These are phyloP conservation scores for Hibiscus syriacus DNA, from an alignment of 345 rosid species.

Conservation along the genomic window DNA sequence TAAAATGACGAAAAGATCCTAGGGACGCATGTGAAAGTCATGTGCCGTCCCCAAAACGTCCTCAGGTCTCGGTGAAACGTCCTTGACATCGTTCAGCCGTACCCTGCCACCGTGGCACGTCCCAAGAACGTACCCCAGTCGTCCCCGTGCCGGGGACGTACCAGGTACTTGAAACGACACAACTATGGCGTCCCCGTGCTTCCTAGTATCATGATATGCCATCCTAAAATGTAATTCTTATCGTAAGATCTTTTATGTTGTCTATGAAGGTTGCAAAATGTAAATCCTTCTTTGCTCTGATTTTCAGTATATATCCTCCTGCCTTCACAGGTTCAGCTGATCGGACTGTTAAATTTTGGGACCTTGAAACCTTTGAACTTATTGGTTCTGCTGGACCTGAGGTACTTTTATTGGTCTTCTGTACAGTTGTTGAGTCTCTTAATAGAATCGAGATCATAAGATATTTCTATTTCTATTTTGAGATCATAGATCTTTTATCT, in stretches of 20 bases:
- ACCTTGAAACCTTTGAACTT: constrained; percentile 95
- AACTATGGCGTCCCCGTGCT: too few relatives aligned
- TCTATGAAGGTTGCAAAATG: background rate
- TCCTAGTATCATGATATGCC: background rate
- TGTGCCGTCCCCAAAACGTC: too few relatives aligned
- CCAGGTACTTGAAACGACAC: too few relatives aligned
- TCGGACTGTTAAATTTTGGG: constrained; percentile 96
- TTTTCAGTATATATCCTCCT: background rate
- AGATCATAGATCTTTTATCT: background rate
- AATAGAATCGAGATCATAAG: constrained; percentile 4
- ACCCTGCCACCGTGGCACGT: too few relatives aligned
- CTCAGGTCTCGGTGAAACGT: too few relatives aligned
- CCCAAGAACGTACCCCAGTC: too few relatives aligned
- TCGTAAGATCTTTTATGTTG: background rate
- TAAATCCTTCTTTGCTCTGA: background rate
- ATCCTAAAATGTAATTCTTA: background rate
- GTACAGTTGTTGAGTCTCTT: background rate
- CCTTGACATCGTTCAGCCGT: too few relatives aligned
- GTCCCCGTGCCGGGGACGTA: too few relatives aligned
- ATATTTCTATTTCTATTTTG: background rate
- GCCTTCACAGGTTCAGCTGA: constrained; percentile 80
- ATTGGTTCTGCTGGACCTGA: constrained; percentile 94
- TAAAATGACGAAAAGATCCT: too few relatives aligned
- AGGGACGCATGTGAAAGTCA: too few relatives aligned
- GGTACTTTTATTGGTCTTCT: constrained; percentile 40